These are phyloP conservation scores for Colletotrichum echinochloae DNA, from an alignment of 2,329 filamentous ascomycete species.

Conservation along the genomic window DNA sequence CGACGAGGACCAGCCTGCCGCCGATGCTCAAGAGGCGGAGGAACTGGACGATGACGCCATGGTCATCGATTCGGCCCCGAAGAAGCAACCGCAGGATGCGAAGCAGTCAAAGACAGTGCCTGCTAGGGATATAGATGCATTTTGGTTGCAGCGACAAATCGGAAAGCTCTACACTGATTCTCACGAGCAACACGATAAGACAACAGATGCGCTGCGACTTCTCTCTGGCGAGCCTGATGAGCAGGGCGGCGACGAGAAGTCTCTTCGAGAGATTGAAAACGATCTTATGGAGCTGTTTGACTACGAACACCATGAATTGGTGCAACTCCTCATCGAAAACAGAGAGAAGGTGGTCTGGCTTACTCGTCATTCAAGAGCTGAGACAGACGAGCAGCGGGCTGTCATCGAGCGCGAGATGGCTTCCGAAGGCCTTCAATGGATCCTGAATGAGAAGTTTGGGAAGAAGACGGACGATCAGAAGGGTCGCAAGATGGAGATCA, in stretches of 20 bases:
- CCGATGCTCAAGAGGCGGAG: slow-evolving; percentile 59
- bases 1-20: slow-evolving; percentile 68
- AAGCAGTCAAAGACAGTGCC: slow-evolving; percentile 74
- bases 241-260: slow-evolving; percentile 81
- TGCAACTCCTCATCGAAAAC: slow-evolving; percentile 91
- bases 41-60: slow-evolving; percentile 74
- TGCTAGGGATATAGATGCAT: slow-evolving; percentile 93
- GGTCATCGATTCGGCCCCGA: slow-evolving; percentile 78
- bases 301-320: slow-evolving; percentile 94
- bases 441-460: slow-evolving; percentile 88
- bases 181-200: slow-evolving; percentile 94
- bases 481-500: slow-evolving; percentile 83
- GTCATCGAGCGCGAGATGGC: slow-evolving; percentile 91
- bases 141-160: slow-evolving; percentile 95
- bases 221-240: slow-evolving; percentile 80
- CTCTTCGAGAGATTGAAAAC: slow-evolving; percentile 94
- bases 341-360: slow-evolving; percentile 96
- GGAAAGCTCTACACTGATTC: slow-evolving; percentile 90
- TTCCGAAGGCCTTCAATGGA: slow-evolving; percentile 85
- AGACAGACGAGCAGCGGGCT: slow-evolving; percentile 80
- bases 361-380: slow-evolving; percentile 85
- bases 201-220: slow-evolving; percentile 83
- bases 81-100: slow-evolving; percentile 57
- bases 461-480: slow-evolving; percentile 71
- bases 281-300: slow-evolving; percentile 99